A percentile compares a stretch with the other conserved stretches of the same genome.
phyloP scores from a whole-genome alignment of 495 filamentous ascomycete genomes.

The Podospora fimiseda region DNA sequence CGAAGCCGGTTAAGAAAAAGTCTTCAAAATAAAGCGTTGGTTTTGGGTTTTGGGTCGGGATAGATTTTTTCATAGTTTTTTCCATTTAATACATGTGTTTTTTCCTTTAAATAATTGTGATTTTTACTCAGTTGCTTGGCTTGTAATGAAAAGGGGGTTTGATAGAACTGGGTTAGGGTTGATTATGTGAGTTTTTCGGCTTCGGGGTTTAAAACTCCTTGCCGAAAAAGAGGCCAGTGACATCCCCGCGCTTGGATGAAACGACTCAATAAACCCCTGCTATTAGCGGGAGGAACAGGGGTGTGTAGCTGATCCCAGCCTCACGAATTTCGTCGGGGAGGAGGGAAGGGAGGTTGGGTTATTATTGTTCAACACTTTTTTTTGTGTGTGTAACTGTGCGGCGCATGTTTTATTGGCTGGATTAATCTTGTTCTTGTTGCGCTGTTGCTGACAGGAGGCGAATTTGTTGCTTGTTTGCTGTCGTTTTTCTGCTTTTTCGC shows the following conservation, averaged over 20 bases:
- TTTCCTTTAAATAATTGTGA: too few relatives aligned
- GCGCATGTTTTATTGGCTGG: not conserved
- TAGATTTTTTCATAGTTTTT: constrained; percentile 20
- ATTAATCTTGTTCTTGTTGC: not conserved
- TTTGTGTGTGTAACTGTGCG: not conserved
- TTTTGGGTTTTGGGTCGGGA: constrained; percentile 47
- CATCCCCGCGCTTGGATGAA: too few relatives aligned
- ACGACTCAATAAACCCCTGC: too few relatives aligned
- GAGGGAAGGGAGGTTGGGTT: not conserved
- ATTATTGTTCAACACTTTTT: not conserved
- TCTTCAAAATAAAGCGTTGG: not conserved
- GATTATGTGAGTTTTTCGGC: too few relatives aligned
- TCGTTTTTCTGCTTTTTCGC: not conserved
- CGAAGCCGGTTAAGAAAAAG: not conserved
- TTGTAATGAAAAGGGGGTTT: too few relatives aligned
- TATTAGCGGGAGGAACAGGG: not conserved
- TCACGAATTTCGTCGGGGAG: not conserved
- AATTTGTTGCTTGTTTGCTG: not conserved
- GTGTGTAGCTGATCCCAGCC: not conserved
- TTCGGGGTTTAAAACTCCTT: too few relatives aligned
- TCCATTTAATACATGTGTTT: not conserved
- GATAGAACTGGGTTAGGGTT: too few relatives aligned
- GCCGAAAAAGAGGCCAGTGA: too few relatives aligned
- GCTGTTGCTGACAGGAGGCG: not conserved
- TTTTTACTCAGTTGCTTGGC: too few relatives aligned